Evolutionary conservation across 1,284 basidiomycete genomes (phyloP).

Genomic region (Veloporphyrellus conicus): DNA sequence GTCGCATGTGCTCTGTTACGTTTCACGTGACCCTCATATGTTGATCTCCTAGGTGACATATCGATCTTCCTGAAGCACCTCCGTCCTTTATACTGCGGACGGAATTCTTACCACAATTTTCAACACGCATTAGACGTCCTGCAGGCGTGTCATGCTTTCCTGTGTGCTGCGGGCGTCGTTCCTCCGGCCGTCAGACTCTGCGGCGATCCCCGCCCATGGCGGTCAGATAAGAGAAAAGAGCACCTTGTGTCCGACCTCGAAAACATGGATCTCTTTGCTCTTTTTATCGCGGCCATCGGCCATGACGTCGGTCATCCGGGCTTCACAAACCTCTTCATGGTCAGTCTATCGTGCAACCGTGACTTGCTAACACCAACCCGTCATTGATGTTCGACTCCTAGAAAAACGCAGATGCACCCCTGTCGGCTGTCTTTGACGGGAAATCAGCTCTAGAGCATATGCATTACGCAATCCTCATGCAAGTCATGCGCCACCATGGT

Average conservation of each 20-base stretch:
- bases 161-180: conserved; percentile 71
- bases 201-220: conserved; percentile 45
- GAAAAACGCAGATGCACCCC: conserved; percentile 89
- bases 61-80: conserved; percentile 76
- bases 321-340: conserved; percentile 88
- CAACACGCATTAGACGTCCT: conserved; percentile 92
- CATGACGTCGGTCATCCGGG: conserved; percentile 96
- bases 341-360: conserved; percentile 36
- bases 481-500: conserved; percentile 78
- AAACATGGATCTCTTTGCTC: conserved; percentile 72
- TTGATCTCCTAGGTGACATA: conserved; percentile 54
- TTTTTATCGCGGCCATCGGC: conserved; percentile 87
- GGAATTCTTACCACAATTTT: conserved; percentile 95
- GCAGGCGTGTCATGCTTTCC: conserved; percentile 85
- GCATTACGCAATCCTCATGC: conserved; percentile 82
- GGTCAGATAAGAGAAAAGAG: conserved; percentile 40
- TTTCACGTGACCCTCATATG: conserved; percentile 19
- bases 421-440: conserved; percentile 84
- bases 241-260: conserved; percentile 51
- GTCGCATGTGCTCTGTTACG: conserved; percentile 18
- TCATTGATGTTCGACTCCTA: conserved; percentile 33
- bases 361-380: not conserved
- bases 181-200: conserved; percentile 63
- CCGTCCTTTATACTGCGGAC: conserved; percentile 78
- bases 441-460: conserved; percentile 89